Evolutionary conservation across 208 protist species (phyloP), one percentile per base, ranked within the genome.

Genomic region (Sergeia podlipaevii): DNA sequence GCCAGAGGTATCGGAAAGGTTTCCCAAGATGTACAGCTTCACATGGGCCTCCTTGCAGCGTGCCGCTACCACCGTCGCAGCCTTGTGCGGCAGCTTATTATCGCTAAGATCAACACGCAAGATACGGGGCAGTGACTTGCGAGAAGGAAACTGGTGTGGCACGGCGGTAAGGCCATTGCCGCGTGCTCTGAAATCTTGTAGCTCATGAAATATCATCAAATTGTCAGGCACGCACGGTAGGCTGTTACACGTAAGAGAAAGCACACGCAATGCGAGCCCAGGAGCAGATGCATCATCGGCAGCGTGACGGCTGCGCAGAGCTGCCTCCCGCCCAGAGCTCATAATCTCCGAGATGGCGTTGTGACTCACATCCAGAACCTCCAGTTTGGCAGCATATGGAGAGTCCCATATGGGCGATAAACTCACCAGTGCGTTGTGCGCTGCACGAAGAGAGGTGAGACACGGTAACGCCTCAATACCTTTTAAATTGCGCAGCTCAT

Each of bases 301-400:
- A 21, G 11, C 34, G 43, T 34, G 63, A 36, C 41, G 4, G 1
- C 47, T 62, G 28, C 4, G 27, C 43, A 11, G 30, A 37, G 5
- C 27, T n/a, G 68, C 48, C 20, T 71, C 69, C 7, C 63, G 57
- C 6, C 18, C 18, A 7, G 75, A 56, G 11, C 77, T 42, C 11
- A 85, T 38, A 37, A 53, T 36, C 10, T 57, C 53, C 26, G n/a
- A n/a, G n/a, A 90, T 60, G 2, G 7, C 20, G 63, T 91, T 91
- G 1, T 68, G 65, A 44, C 69, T 78, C 7, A 87, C 78, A 42
- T 91, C 83, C 1, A 91, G 70, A 44, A 87, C 68, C 20, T 81
- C 73, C 4, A 91, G 49, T 20, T 66, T 34, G 28, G 60, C 60
- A 7, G 65, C 41, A 48, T 60, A 51, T 23, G 52, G 56, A 29